phyloP scores from a whole-genome alignment of 352 stramenopile genomes.

The Globisporangium solare region DNA sequence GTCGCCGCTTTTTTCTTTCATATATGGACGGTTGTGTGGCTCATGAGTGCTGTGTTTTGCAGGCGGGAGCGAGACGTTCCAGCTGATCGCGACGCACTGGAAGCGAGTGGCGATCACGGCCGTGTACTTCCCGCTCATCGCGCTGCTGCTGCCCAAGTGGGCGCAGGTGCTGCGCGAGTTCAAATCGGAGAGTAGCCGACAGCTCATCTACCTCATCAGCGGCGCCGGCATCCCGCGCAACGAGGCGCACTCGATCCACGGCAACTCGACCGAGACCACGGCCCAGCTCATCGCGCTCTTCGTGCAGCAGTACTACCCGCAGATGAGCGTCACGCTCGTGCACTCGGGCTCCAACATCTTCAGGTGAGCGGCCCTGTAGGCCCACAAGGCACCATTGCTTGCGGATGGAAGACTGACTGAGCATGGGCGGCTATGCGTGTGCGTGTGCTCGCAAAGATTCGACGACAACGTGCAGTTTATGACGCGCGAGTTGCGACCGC shows the following conservation, averaged over 20 bases:
- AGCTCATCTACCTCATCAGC: conserved; percentile 95
- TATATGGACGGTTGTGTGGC: not conserved
- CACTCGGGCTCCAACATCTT: conserved; percentile 97
- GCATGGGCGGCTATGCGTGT: not conserved
- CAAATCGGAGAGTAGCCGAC: conserved; percentile 72
- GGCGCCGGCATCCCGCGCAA: conserved; percentile 95
- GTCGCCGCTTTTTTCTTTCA: not conserved
- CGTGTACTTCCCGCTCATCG: conserved; percentile 95
- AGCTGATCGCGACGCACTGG: conserved; percentile 66
- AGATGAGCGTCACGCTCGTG: conserved; percentile 92
- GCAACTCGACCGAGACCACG: conserved; percentile 95
- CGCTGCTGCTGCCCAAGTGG: conserved; percentile 94
- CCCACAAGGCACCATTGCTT: not conserved
- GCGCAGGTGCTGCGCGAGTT: conserved; percentile 69
- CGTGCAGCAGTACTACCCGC: conserved; percentile 88
- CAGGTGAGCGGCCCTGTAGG: conserved; percentile 13
- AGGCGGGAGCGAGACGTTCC: conserved; percentile 48
- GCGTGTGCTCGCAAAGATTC: conserved; percentile 35
- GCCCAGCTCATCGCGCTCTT: conserved; percentile 92
- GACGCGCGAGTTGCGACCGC: conserved; percentile 91
- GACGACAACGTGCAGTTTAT: conserved; percentile 98
- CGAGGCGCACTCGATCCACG: conserved; percentile 83
- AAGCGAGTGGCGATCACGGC: conserved; percentile 64
- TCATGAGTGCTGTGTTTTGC: not conserved
- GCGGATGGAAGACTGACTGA: not conserved